Base-by-base conservation (phyloP, 2,329 filamentous ascomycete species). In the Stylonectria norvegica region DNA sequence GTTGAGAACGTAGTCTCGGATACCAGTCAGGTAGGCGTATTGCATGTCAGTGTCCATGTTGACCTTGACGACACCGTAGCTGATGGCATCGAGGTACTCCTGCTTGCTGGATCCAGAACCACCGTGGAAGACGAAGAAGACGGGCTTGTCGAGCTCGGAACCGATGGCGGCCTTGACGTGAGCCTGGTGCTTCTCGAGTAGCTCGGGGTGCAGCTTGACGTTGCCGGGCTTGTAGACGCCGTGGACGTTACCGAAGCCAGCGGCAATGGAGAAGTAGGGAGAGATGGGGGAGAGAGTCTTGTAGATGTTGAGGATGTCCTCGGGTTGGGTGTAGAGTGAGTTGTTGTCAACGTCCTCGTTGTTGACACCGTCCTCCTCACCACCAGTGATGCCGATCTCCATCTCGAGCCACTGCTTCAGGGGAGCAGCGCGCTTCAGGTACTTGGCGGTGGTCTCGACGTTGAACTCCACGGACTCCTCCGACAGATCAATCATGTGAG, bases 381-480 rank as follows among this genome's bases (percentile, higher is more conserved):
- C 89, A 75, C 90, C 91, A 47, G 93, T 97, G 72, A 96, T 94
- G 65, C 67, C 66, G 55, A 72, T 75, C 67, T 89, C 86, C 91
- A 97, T 98, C 81, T 98, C 93, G 56, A 98, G 82, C 89, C 89
- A 97, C 72, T 96, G 89, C 80, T 94, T 95, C 88, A 96, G 89
- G 59, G 90, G 89, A 35, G 89, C 89, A 64, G 86, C 88, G 57
- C 91, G 86, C 82, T 95, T 85, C 51, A 97, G 81, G 78, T 98
- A 96, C 68, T 84, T 81, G 65, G 86, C 87, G 47, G 91, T 97
- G 64, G 88, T 96, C 64, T 85, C 67, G 61, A 98, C 85, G 81
- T 98, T 97, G 72, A 79, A 89, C 47, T 93, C 80, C 53, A 95
- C 86, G 28, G 80, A 65, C 77, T 97, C 91, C 76, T 96, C 93